Evolutionary conservation across 176 grass and related monocot genomes (phyloP).

Genomic region (Dactylis glomerata): DNA sequence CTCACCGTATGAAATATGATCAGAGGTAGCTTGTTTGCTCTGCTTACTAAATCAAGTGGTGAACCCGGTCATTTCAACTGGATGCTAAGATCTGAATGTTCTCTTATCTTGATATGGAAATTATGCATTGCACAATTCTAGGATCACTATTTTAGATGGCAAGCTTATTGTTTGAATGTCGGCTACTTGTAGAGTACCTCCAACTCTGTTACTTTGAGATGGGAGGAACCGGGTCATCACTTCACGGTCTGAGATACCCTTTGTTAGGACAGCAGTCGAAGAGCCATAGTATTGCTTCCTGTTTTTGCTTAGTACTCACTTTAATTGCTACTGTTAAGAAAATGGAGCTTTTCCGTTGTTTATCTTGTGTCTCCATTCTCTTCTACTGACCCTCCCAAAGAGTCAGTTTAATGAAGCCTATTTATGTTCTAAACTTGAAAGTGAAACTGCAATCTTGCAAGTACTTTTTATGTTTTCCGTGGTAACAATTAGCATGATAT

Average conservation of each 20-base stretch:
- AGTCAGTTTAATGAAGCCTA: not conserved
- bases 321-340: not conserved
- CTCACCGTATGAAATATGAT: not conserved
- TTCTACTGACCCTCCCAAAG: not conserved
- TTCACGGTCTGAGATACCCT: not conserved
- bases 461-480: constrained; percentile 2
- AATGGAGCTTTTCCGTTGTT: not conserved
- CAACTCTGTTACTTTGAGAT: not conserved
- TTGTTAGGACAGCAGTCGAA: not conserved
- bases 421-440: constrained; percentile 2
- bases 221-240: not conserved
- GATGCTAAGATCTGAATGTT: not conserved
- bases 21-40: constrained; percentile 1
- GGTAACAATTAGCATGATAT: not conserved
- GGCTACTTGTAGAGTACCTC: not conserved
- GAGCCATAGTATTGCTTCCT: not conserved
- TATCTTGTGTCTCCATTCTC: not conserved
- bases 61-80: not conserved
- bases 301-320: not conserved
- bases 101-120: not conserved
- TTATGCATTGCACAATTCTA: not conserved
- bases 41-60: not conserved
- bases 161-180: not conserved
- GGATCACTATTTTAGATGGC: not conserved
- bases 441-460: not conserved